Evolutionary conservation across 208 protist species (phyloP), one percentile per base, ranked within the genome.

Genomic region (Crithidia acanthocephali): DNA sequence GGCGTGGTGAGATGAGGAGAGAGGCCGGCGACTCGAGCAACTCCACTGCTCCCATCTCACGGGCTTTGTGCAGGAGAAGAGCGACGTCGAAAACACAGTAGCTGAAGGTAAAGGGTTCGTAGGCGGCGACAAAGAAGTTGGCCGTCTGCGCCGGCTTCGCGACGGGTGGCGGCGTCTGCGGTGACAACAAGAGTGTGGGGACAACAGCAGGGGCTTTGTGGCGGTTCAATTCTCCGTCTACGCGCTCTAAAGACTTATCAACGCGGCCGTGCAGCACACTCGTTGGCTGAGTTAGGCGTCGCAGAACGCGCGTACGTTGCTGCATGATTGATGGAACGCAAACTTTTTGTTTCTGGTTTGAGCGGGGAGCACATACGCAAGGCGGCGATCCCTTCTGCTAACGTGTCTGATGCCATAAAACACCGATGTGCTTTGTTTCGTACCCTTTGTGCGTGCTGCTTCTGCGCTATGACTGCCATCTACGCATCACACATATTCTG

Each of bases 41-140:
- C 18, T 67, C 76, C n/a, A 9, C 23, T 5, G 45, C 27, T 6
- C 56, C 27, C 0, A 77, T 30, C 47, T 64, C 16, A 4, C 30
- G 53, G 11, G 74, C 65, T 5, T 33, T 37, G 33, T 76, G 47
- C 25, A 79, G 6, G 32, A 91, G 80, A 1, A 58, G 40, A 7
- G 81, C 47, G 9, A 80, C 42, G 35, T 91, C 82, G 32, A 83
- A 86, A 0, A 80, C 28, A 28, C 67, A 57, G 69, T 91, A 91
- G 52, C 80, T 68, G 57, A 88, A 91, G 16, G 79, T 80, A 30
- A 68, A 50, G 1, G 72, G 48, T 23, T 80, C 72, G 53, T 74
- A 83, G 6, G 68, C 44, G 16, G 50, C 61, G 2, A 64, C 3
- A 20, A 87, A 81, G 42, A 71, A 63, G 20, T 58, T 33, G 3